Conservation (phyloP, 345 rosid genomes). For the Brassica incana region DNA sequence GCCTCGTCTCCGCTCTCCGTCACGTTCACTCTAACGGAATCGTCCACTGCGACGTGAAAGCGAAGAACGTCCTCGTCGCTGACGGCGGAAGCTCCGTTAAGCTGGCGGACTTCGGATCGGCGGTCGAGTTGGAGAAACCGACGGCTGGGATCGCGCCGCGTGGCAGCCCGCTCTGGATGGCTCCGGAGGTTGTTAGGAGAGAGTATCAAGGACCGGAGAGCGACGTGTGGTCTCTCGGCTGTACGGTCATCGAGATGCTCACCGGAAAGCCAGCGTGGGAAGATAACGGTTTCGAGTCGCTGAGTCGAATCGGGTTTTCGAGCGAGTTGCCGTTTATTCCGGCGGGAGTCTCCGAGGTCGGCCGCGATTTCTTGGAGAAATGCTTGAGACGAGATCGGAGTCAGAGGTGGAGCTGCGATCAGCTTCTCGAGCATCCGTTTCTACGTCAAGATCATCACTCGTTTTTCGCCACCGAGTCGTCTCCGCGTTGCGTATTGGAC, state of each 20-base stretch:
- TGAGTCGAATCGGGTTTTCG: slow-evolving; percentile 60
- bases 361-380: slow-evolving; percentile 62
- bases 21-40: slow-evolving; percentile 60
- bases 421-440: slow-evolving; percentile 69
- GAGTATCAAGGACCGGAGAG: slow-evolving; percentile 76
- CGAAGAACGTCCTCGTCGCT: slow-evolving; percentile 58
- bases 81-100: slow-evolving; percentile 41
- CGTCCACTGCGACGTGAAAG: slow-evolving; percentile 80
- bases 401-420: slow-evolving; percentile 73
- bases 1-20: slow-evolving; percentile 58
- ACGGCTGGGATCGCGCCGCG: slow-evolving; percentile 44
- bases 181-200: slow-evolving; percentile 76
- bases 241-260: slow-evolving; percentile 75
- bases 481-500: slow-evolving; percentile 79
- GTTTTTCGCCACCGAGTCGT: slow-evolving; percentile 36
- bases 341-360: slow-evolving; percentile 45
- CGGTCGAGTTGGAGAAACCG: slow-evolving; percentile 23
- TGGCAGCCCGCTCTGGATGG: slow-evolving; percentile 94
- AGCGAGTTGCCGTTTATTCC: slow-evolving; percentile 54
- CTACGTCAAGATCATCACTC: slow-evolving; percentile 34
- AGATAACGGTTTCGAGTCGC: slow-evolving; percentile 53
- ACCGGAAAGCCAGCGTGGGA: slow-evolving; percentile 77
- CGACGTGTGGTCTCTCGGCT: slow-evolving; percentile 82
- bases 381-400: slow-evolving; percentile 56
- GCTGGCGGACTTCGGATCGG: slow-evolving; percentile 82